Base-by-base conservation (phyloP, 495 filamentous ascomycete species). In the Mycothermus thermophilus region DNA sequence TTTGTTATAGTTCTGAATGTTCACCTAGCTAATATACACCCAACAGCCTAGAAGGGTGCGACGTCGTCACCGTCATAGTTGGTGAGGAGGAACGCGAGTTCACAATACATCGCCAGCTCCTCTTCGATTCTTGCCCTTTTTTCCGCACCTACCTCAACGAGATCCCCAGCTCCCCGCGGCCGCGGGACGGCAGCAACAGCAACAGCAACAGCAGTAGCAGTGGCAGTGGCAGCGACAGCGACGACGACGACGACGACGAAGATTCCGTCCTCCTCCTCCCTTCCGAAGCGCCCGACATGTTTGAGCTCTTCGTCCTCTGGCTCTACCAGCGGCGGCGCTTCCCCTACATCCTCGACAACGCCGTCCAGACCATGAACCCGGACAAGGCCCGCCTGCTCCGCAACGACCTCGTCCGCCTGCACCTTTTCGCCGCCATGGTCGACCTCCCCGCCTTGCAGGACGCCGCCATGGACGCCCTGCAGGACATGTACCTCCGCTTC, bases 401-500 rank as follows among this genome's bases (percentile, higher is more conserved):
- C 52, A 65, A 14, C 54, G 54, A 57, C 23, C 52, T 68, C 8
- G 59, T 64, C 19, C 56, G 48, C 6, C 48, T 66, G 18, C 64
- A 68, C 33, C 38, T 68, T 31, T 68, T 68, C 42, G 64, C 64
- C 18, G 57, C 59, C 4, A 37, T 60, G 15, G 52, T 59, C 43
- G 50, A 52, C 20, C 43, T 66, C 0, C 50, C 58, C 11, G 48
- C 46, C 1, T 46, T 66, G 17, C 64, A 68, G 33, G 63, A 68
- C 40, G 46, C 50, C 10, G 58, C 64, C 23, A 63, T 66, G 55
- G 63, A 68, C 35, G 59, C 59, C 12, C 46, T 68, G 5, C 64
- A 68, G 34, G 64, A 68, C 37, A 46, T 66, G 15, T 66, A 65
- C 32, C 55, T 68, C 21, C 59, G 57, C n/a, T 54, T 57, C 37